A percentile compares a stretch with the other conserved stretches of the same genome.
Conservation (phyloP, 768 basidiomycete species). For the Leccinum disarticulatum region DNA sequence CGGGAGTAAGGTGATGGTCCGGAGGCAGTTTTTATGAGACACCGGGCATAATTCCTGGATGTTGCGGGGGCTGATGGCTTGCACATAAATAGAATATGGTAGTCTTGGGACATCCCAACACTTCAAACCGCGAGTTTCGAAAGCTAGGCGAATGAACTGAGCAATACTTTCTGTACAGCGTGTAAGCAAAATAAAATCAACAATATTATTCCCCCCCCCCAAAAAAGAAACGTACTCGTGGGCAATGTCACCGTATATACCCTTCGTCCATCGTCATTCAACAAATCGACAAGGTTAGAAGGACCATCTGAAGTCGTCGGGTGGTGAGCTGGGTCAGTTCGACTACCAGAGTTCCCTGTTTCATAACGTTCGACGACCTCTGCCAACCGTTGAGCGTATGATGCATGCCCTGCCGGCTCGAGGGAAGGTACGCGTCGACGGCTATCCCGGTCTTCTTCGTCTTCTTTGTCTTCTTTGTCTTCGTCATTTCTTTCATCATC, state of each 20-base stretch:
- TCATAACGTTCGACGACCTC: background rate
- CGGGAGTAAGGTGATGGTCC: background rate
- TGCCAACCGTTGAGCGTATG: background rate
- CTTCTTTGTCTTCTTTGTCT: background rate
- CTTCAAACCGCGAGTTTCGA: background rate
- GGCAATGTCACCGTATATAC: background rate
- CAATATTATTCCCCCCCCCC: too few relatives aligned
- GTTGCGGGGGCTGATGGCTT: background rate
- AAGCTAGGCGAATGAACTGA: background rate
- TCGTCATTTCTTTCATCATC: background rate
- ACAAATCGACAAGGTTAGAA: background rate
- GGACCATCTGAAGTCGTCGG: background rate
- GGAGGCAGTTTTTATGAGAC: too few relatives aligned
- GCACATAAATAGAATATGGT: background rate
- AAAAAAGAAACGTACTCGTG: background rate
- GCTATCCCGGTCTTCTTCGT: background rate
- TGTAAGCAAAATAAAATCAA: background rate
- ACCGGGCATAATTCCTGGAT: background rate
- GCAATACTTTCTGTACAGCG: background rate
- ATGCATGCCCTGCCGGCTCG: background rate
- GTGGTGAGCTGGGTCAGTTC: background rate
- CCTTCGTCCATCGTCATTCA: background rate
- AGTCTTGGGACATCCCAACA: background rate
- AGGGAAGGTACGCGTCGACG: background rate
- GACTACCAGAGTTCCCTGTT: background rate